Base-by-base conservation (phyloP, 1,284 basidiomycete species). In the Puccinia brachypodii region DNA sequence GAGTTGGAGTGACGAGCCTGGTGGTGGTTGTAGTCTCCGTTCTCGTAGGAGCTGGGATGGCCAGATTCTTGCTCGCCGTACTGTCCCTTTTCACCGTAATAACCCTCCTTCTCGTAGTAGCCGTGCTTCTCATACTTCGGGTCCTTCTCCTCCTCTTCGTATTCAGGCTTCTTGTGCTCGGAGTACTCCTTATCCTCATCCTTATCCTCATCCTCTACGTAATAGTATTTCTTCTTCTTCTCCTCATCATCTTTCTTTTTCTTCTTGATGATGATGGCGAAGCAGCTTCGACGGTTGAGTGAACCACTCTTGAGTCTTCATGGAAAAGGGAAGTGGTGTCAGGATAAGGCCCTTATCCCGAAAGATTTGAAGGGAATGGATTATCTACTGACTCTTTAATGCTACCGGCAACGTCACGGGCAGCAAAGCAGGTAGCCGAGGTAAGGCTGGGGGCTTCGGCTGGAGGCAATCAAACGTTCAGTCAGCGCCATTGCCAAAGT, bases 31-130 rank as follows among this genome's bases (percentile, higher is more conserved):
- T 66, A 62, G 9, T 25, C 60, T 36, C 42, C 42, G 42, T 44
- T 13, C 3, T n/a, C 68, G 25, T 11, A n/a, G 3, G 31, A 2
- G 47, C 16, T 50, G 71, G 6, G 22, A 28, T 72, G 44, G 31
- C 44, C n/a, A n/a, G n/a, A n/a, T n/a, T n/a, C 44, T 25, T 72
- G 4, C 28, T 72, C 69, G 14, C 69, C 69, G 11, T 53, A 72
- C 31, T 73, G 50, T 38, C 71, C 71, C 19, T 56, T 73, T n/a
- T 73, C 71, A 4, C 71, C 71, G 25, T 73, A 73, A 36, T 73
- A 73, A 31, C 71, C 71, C 14, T 53, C n/a, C 71, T 73, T 73
- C 3, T 73, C 28, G 50, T 73, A 73, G 22, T 58, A 56, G 1
- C 71, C 71, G 33, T 58, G 31, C 22, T 74, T 33, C 8, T 42